Evolutionary conservation across 179 eudicot species (phyloP).

Genomic region (Beta lomatogona): DNA sequence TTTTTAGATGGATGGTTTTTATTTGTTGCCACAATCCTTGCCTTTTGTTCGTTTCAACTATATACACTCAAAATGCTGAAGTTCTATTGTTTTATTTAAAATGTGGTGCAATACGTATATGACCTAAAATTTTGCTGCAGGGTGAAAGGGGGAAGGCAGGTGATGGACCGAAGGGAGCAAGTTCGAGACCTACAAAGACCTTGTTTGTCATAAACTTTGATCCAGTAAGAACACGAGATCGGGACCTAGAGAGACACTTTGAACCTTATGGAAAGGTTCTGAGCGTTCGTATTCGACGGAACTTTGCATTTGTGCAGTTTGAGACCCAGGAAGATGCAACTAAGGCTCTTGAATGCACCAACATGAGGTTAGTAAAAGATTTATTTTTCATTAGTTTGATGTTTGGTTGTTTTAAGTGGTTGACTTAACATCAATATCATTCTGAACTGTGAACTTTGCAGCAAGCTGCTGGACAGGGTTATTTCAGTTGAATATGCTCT

Average conservation of each 20-base stretch:
- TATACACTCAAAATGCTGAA: not conserved
- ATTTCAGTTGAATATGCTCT: slow-evolving; percentile 92
- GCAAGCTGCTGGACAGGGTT: slow-evolving; percentile 84
- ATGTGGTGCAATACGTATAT: not conserved
- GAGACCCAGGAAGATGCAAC: slow-evolving; percentile 94
- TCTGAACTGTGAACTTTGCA: slow-evolving; percentile 39
- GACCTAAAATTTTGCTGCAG: slow-evolving; percentile 38
- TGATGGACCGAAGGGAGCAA: slow-evolving; percentile 63
- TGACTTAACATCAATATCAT: not conserved
- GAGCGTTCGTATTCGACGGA: slow-evolving; percentile 72
- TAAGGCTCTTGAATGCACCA: slow-evolving; percentile 79
- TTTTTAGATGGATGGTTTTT: not conserved
- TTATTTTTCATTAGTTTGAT: not conserved
- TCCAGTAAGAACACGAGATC: slow-evolving; percentile 58
- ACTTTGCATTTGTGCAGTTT: slow-evolving; percentile 91
- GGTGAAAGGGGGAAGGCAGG: slow-evolving; percentile 82
- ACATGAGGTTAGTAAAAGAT: slow-evolving; percentile 65
- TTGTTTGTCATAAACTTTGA: slow-evolving; percentile 94
- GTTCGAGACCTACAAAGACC: slow-evolving; percentile 83
- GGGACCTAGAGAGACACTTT: slow-evolving; percentile 80
- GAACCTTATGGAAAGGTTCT: slow-evolving; percentile 80
- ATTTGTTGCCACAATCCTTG: not conserved
- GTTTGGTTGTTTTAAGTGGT: not conserved
- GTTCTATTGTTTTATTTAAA: not conserved
- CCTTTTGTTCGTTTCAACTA: not conserved